Percentiles rank a stretch among this genome's conserved stretches.
phyloP scores from a whole-genome alignment of 2,329 filamentous ascomycete genomes.

The Ambrosiella xylebori region DNA sequence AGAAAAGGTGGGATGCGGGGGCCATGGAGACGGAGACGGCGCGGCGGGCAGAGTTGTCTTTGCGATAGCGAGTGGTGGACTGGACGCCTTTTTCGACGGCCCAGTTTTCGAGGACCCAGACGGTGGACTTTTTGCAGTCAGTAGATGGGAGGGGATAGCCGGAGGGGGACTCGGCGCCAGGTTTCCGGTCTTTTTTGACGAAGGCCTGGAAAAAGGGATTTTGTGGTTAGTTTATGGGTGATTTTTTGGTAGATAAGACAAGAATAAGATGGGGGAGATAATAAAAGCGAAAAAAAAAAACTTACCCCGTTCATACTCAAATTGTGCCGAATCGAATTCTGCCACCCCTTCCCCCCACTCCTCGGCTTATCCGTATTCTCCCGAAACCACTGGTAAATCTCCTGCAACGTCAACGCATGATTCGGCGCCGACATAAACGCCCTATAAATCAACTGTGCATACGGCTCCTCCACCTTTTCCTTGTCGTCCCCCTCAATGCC shows the following conservation, averaged over 20 bases:
- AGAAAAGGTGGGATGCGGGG: background rate
- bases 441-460: constrained; percentile 64
- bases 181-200: constrained; percentile 23
- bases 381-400: constrained; percentile 83
- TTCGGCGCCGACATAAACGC: constrained; percentile 52
- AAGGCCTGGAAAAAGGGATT: constrained; percentile 21
- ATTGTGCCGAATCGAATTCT: constrained; percentile 91
- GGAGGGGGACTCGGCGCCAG: constrained; percentile 11
- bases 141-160: constrained; percentile 24
- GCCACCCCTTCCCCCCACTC: constrained; percentile 58
- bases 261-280: background rate
- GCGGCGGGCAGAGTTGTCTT: constrained; percentile 23
- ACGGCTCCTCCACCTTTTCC: constrained; percentile 36
- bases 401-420: constrained; percentile 60
- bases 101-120: constrained; percentile 61
- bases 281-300: constrained; percentile 7
- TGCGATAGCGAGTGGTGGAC: constrained; percentile 69
- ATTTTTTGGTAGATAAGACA: constrained; percentile 6
- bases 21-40: constrained; percentile 5
- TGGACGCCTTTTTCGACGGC: constrained; percentile 57
- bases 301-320: constrained; percentile 84
- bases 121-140: constrained; percentile 36
- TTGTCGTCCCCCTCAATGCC: constrained; percentile 13
- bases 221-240: background rate
- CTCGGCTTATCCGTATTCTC: constrained; percentile 71